Evolutionary conservation across 2,329 filamentous ascomycete genomes (phyloP).

Genomic region (Apiospora aurea): DNA sequence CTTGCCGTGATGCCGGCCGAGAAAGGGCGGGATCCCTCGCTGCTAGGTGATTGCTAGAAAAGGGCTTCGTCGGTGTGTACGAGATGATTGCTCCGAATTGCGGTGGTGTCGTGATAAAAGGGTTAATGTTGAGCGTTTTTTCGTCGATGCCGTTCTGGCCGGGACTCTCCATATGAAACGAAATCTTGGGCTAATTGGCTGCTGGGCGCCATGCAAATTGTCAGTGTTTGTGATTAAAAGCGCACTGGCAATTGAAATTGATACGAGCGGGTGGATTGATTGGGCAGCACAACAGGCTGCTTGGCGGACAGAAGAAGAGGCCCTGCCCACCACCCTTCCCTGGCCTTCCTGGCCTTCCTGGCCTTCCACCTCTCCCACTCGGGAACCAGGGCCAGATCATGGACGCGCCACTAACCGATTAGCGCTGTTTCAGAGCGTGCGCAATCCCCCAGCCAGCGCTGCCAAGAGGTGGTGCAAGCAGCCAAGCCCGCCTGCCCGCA

Average conservation of each 20-base stretch:
- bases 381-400: constrained; percentile 2
- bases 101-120: neutral
- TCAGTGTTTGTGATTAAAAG: neutral
- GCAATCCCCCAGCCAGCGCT: neutral
- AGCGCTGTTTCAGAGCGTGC: constrained; percentile 16
- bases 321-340: too few relatives aligned
- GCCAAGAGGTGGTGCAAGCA: neutral
- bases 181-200: constrained; percentile 21
- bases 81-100: neutral
- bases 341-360: neutral
- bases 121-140: neutral
- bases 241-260: neutral
- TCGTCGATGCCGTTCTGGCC: neutral
- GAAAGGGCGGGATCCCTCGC: neutral
- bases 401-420: constrained; percentile 18
- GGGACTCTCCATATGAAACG: neutral
- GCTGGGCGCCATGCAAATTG: constrained; percentile 14
- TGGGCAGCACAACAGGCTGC: neutral
- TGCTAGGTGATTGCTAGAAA: neutral
- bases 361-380: neutral
- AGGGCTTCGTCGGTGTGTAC: neutral
- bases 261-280: constrained; percentile 14
- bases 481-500: neutral
- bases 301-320: neutral
- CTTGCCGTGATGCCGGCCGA: constrained; percentile 1